Base-by-base conservation (phyloP, 306 rosid genomes). In the Prinsepia uniflora region DNA sequence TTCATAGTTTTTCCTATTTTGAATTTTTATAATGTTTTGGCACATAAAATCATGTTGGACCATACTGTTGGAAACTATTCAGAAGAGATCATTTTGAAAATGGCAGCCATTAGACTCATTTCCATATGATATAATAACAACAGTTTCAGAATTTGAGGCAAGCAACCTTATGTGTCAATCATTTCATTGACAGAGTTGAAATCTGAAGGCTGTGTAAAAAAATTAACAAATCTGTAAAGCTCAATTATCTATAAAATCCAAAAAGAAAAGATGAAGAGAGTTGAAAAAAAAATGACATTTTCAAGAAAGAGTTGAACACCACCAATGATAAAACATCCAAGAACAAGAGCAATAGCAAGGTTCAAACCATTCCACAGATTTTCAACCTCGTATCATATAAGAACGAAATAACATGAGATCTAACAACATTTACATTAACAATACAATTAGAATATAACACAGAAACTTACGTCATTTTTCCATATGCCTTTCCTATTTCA, bases 401-500 rank as follows among this genome's bases (percentile, higher is more conserved):
- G 19, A 55, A 24, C 5, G 19, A 42, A 42, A 34, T 18, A 15
- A 24, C 39, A 40, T 22, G 9, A 30, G 40, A 7, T 49, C 24
- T 5, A 17, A 43, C 10, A 72, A 39, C n/a, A 40, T 70, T 20
- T 61, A 45, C 18, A 43, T 22, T 3, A 66, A 45, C 41, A 17
- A 19, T 56, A 20, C 30, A 49, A 56, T 15, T 45, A 19, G 69
- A 55, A 22, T 52, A n/a, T 66, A 72, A 65, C 40, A 36, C 48
- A 63, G 67, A 49, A n/a, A 75, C 92, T 91, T 80, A 95, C 97
- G 97, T 91, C 71, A 86, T 87, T 81, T 86, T 87, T 30, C 97
- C 97, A 76, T 86, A 95, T 52, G 97, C 99, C 82, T 95, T 95
- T 68, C 99, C 99, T 19, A 95, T 89, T 83, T 95, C 97, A 72